A percentile compares a stretch with the other conserved stretches of the same genome.
Conservation (phyloP, 2,329 filamentous ascomycete species). For the Fusarium compactum region DNA sequence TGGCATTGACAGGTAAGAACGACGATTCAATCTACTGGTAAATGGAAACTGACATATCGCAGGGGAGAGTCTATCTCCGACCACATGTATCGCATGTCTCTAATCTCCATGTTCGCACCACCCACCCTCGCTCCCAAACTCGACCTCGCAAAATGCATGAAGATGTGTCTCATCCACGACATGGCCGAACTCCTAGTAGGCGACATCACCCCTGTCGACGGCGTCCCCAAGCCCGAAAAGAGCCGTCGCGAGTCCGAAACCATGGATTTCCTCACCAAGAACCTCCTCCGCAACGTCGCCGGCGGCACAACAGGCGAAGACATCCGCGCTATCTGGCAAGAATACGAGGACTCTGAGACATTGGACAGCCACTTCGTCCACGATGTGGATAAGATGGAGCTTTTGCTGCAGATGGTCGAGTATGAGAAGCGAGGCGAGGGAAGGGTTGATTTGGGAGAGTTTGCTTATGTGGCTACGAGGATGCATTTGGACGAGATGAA, state of each 20-base stretch:
- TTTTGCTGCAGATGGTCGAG: slow-evolving; percentile 94
- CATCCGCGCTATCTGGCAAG: slow-evolving; percentile 87
- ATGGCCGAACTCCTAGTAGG: slow-evolving; percentile 97
- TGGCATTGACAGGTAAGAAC: slow-evolving; percentile 70
- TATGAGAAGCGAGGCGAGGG: slow-evolving; percentile 82
- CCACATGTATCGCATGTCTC: slow-evolving; percentile 99
- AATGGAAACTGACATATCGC: slow-evolving; percentile 4
- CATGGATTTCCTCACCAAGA: slow-evolving; percentile 88
- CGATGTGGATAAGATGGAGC: slow-evolving; percentile 96
- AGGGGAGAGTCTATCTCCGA: slow-evolving; percentile 93
- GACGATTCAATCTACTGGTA: fast-evolving
- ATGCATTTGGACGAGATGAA: slow-evolving; percentile 83
- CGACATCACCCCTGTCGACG: slow-evolving; percentile 95
- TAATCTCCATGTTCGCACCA: slow-evolving; percentile 93
- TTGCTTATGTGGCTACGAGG: slow-evolving; percentile 79
- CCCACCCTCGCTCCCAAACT: slow-evolving; percentile 76
- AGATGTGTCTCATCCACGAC: slow-evolving; percentile 96
- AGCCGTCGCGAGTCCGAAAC: slow-evolving; percentile 85
- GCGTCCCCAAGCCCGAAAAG: slow-evolving; percentile 88
- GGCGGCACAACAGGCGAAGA: slow-evolving; percentile 76
- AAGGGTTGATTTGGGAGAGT: slow-evolving; percentile 84
- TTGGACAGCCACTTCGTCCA: slow-evolving; percentile 91
- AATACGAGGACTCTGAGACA: slow-evolving; percentile 91
- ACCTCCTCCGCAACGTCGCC: slow-evolving; percentile 79
- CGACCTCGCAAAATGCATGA: slow-evolving; percentile 85